phyloP scores from a whole-genome alignment of 202 grass and related monocot genomes.

The Alloteropsis angusta region DNA sequence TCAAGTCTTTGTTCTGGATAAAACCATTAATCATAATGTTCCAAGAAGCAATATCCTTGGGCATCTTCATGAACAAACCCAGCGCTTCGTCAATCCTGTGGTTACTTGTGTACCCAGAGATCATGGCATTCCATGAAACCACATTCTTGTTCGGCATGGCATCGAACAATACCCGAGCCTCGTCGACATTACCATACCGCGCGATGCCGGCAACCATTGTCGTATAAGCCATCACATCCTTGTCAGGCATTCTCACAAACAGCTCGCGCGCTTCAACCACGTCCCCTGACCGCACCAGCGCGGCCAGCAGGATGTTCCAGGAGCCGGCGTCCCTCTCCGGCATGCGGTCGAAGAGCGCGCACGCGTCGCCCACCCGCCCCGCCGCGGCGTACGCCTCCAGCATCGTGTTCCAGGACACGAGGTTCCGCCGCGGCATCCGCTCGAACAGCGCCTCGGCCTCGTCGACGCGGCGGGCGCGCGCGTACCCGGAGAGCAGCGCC shows the following conservation, averaged over 20 bases:
- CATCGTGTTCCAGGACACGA: conserved; percentile 82
- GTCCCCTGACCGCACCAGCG: conserved; percentile 28
- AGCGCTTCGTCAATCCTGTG: conserved; percentile 42
- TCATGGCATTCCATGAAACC: conserved; percentile 82
- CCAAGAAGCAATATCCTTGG: conserved; percentile 47
- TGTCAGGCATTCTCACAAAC: conserved; percentile 47
- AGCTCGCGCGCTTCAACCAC: conserved; percentile 39
- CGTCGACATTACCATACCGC: conserved; percentile 33
- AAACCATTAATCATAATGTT: conserved; percentile 74
- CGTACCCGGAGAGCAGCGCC: conserved; percentile 64
- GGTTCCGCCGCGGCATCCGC: conserved; percentile 57
- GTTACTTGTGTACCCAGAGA: conserved; percentile 56
- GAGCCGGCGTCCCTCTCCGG: conserved; percentile 51
- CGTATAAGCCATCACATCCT: conserved; percentile 65
- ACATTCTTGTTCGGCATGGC: conserved; percentile 65
- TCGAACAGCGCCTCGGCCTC: conserved; percentile 53
- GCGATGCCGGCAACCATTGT: conserved; percentile 49
- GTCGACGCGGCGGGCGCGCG: conserved; percentile 22
- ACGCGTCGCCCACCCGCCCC: conserved; percentile 27
- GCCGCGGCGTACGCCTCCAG: conserved; percentile 38
- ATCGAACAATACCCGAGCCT: conserved; percentile 56
- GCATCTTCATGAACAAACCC: conserved; percentile 48
- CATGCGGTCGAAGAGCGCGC: conserved; percentile 43
- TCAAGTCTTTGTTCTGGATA: conserved; percentile 52
- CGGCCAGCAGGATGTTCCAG: conserved; percentile 59